phyloP scores from a whole-genome alignment of 2,329 filamentous ascomycete genomes.

The Diaporthe destruens region DNA sequence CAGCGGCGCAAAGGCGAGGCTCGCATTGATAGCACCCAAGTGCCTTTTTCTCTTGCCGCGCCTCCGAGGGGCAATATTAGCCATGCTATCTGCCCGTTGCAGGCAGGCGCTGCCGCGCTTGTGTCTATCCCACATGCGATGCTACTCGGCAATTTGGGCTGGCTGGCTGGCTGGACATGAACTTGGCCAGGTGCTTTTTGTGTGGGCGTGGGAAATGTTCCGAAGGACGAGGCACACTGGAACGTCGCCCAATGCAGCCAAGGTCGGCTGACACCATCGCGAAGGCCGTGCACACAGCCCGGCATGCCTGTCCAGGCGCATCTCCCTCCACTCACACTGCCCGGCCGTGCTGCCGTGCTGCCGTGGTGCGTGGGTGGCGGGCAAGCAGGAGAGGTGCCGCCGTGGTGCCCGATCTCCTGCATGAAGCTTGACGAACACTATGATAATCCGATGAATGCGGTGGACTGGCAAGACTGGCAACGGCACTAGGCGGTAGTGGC shows the following conservation, averaged over 20 bases:
- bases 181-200: neutral
- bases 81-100: conserved; percentile 30
- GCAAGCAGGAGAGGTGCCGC: neutral
- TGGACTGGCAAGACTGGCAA: conserved; percentile 27
- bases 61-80: conserved; percentile 15
- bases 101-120: neutral
- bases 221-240: neutral
- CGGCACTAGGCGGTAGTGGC: conserved; percentile 18
- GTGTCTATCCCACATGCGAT: conserved; percentile 1
- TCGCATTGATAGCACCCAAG: neutral
- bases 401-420: conserved; percentile 29
- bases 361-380: conserved; percentile 1
- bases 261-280: conserved; percentile 21
- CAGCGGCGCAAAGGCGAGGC: conserved; percentile 5
- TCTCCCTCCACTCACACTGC: too few species aligned
- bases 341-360: too few species aligned
- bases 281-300: conserved; percentile 18
- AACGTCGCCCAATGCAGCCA: neutral
- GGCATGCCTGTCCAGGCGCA: conserved; percentile 20
- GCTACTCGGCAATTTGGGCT: conserved; percentile 23
- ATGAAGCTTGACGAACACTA: conserved; percentile 32
- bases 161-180: neutral
- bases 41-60: neutral
- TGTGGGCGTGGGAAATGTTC: too few species aligned
- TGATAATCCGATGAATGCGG: conserved; percentile 26